A percentile compares a stretch with the other conserved stretches of the same genome.
phyloP scores from a whole-genome alignment of 768 basidiomycete species.

The Crepidotus variabilis region DNA sequence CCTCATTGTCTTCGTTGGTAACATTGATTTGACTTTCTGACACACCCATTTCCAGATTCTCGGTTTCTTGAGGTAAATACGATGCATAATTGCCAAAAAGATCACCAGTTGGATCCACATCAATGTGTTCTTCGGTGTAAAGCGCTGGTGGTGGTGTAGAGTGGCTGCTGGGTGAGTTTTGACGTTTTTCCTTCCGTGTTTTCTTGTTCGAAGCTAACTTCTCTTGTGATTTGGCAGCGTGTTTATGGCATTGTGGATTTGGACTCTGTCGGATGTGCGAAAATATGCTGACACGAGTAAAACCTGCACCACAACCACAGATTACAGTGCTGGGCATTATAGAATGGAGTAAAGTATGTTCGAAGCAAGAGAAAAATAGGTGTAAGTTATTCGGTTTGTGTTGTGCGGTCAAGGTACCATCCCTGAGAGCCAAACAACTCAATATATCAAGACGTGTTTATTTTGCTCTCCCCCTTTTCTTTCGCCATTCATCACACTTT shows the following conservation, averaged over 20 bases:
- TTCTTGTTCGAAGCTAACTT: not conserved
- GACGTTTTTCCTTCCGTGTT: not conserved
- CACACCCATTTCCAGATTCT: not conserved
- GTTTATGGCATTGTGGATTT: conserved; percentile 1
- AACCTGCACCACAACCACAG: not conserved
- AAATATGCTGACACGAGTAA: not conserved
- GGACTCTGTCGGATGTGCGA: not conserved
- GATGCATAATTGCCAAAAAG: conserved; percentile 3
- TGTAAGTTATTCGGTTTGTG: not conserved
- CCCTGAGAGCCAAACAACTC: not conserved
- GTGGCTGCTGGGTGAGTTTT: not conserved
- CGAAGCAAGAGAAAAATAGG: not conserved
- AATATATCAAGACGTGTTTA: not conserved
- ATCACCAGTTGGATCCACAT: conserved; percentile 3
- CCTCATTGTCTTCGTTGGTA: not conserved
- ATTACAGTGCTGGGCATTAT: not conserved
- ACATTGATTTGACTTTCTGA: not conserved
- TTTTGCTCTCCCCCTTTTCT: not conserved
- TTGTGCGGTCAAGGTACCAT: not conserved
- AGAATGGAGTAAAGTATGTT: not conserved
- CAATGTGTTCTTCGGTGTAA: not conserved
- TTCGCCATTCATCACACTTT: not conserved
- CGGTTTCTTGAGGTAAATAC: not conserved
- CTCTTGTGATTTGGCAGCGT: not conserved
- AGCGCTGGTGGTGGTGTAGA: not conserved